These are phyloP conservation scores for Eutrema salsugineum DNA, from an alignment of 441 rosid species.

Conservation along the genomic window DNA sequence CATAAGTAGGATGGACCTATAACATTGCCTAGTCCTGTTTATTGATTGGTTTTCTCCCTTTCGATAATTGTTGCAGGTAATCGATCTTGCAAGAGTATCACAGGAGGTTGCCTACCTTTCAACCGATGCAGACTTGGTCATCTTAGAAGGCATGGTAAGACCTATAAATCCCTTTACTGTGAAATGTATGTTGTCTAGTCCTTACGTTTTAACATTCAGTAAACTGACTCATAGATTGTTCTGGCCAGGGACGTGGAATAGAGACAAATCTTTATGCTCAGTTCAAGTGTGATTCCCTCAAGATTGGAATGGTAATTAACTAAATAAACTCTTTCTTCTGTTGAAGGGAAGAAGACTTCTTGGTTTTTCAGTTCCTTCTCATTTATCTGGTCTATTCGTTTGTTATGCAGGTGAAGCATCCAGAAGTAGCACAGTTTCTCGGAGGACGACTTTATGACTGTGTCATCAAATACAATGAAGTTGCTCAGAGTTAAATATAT, in stretches of 20 bases:
- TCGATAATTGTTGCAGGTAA: slow-evolving; percentile 48
- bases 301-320: slow-evolving; percentile 70
- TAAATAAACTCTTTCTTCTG: slow-evolving; percentile 15
- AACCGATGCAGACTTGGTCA: slow-evolving; percentile 80
- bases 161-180: background rate
- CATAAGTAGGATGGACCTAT: background rate
- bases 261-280: slow-evolving; percentile 94
- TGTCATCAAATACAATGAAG: slow-evolving; percentile 86
- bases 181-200: background rate
- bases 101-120: slow-evolving; percentile 81
- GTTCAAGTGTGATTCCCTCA: slow-evolving; percentile 90
- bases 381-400: background rate
- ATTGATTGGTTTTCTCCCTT: background rate
- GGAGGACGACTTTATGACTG: slow-evolving; percentile 96
- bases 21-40: background rate
- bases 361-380: background rate
- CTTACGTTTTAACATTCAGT: background rate
- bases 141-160: slow-evolving; percentile 93
- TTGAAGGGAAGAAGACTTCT: background rate
- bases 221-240: slow-evolving; percentile 18
- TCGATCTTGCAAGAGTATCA: slow-evolving; percentile 81
- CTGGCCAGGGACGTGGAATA: slow-evolving; percentile 85
- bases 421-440: slow-evolving; percentile 94
- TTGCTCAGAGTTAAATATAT: slow-evolving; percentile 25
- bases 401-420: slow-evolving; percentile 80